Conservation (phyloP, 2,329 filamentous ascomycete species). For the Nakataea oryzae region DNA sequence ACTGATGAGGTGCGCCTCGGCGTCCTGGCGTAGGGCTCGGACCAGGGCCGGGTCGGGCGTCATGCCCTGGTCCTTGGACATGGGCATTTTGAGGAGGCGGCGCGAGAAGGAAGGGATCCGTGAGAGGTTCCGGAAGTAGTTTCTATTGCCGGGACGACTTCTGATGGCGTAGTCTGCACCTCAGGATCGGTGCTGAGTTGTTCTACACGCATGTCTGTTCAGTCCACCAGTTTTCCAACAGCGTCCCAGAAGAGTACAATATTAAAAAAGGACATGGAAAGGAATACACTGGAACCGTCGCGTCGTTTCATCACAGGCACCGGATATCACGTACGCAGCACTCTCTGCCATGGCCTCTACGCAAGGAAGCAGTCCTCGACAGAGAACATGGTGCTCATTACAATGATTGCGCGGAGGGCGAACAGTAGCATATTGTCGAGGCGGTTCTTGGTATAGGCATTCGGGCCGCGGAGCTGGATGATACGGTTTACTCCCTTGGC, state of each 20-base stretch:
- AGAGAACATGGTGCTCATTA: slow-evolving; percentile 27
- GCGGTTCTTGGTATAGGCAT: slow-evolving; percentile 18
- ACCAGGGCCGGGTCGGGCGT: slow-evolving; percentile 17
- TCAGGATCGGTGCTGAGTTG: neutral
- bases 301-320: slow-evolving; percentile 1
- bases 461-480: slow-evolving; percentile 26
- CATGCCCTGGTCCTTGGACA: slow-evolving; percentile 16
- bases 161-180: neutral
- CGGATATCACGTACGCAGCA: slow-evolving; percentile 11
- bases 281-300: no score
- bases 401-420: slow-evolving; percentile 25
- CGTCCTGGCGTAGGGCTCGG: slow-evolving; percentile 16
- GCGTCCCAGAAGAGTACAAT: neutral
- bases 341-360: slow-evolving; percentile 22
- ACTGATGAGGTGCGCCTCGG: slow-evolving; percentile 18
- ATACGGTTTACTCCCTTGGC: slow-evolving; percentile 25
- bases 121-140: slow-evolving; percentile 22
- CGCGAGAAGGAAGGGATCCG: slow-evolving; percentile 22
- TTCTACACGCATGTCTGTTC: neutral
- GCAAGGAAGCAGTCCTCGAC: slow-evolving; percentile 24
- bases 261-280: neutral
- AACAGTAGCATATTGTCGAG: slow-evolving; percentile 27
- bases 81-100: slow-evolving; percentile 20
- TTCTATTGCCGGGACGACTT: slow-evolving; percentile 17
- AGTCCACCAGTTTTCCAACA: neutral